A percentile compares a stretch with the other conserved stretches of the same genome.
Evolutionary conservation across 192 early-diverging fungal genomes (phyloP).

Genomic region (Dissophora globulifera): DNA sequence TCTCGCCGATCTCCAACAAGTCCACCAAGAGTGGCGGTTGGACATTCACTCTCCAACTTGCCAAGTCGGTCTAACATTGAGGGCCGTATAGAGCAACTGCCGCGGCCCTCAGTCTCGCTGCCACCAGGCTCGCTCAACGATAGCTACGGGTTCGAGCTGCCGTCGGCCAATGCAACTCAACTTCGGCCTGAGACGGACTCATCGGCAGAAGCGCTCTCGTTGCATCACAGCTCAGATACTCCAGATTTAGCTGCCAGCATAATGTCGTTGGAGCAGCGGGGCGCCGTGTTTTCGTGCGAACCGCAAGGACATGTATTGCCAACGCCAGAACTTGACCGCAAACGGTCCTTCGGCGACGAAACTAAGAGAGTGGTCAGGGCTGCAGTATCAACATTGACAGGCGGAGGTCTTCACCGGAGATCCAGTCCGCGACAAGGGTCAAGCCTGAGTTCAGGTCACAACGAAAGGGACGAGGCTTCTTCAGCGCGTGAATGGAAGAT

Average conservation of each 20-base stretch:
- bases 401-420: constrained; percentile 4
- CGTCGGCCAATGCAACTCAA: neutral
- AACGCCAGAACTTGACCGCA: constrained; percentile 6
- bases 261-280: constrained; percentile 12
- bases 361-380: constrained; percentile 27
- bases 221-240: constrained; percentile 12
- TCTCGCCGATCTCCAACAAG: constrained; percentile 12
- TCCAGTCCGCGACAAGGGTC: constrained; percentile 5
- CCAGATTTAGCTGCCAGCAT: constrained; percentile 23
- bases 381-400: constrained; percentile 5
- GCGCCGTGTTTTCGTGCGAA: constrained; percentile 28
- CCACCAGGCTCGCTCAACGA: constrained; percentile 2
- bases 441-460: neutral
- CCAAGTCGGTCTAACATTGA: neutral
- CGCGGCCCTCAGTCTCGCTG: neutral
- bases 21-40: constrained; percentile 6
- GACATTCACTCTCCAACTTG: constrained; percentile 9
- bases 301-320: neutral
- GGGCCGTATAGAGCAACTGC: neutral
- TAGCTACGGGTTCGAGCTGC: neutral
- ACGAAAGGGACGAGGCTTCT: neutral
- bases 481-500: constrained; percentile 7
- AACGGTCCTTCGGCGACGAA: constrained; percentile 19
- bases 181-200: constrained; percentile 5
- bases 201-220: neutral